Conservation (phyloP, 106 monocot species). For the Narthecium ossifragum region DNA sequence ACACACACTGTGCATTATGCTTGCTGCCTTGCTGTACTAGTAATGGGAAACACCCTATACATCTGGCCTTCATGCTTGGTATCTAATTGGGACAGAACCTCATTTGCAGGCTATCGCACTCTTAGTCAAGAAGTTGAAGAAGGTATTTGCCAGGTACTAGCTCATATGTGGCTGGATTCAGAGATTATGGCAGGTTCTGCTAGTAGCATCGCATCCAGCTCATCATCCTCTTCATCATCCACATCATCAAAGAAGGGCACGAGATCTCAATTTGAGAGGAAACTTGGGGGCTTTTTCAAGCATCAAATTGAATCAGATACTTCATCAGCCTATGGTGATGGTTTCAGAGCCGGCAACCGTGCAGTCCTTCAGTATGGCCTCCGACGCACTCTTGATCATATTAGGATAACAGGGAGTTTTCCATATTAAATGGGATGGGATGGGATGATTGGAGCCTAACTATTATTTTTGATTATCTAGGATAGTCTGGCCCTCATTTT, state of each 20-base stretch:
- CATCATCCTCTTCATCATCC: constrained; percentile 18
- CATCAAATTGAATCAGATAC: constrained; percentile 71
- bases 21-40: too few species aligned
- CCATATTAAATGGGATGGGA: constrained; percentile 29
- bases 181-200: constrained; percentile 42
- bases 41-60: too few species aligned
- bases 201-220: constrained; percentile 20
- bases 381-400: constrained; percentile 57
- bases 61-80: too few species aligned
- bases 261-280: constrained; percentile 51
- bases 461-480: neutral
- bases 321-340: constrained; percentile 62
- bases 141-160: constrained; percentile 84
- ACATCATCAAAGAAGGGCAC: constrained; percentile 38
- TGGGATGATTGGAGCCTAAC: too few species aligned
- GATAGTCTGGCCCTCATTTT: neutral
- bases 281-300: constrained; percentile 62
- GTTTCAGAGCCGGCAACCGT: constrained; percentile 58
- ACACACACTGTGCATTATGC: too few species aligned
- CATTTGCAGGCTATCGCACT: constrained; percentile 33
- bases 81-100: neutral
- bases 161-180: constrained; percentile 75
- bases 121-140: constrained; percentile 68
- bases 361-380: constrained; percentile 55
- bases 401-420: constrained; percentile 55